Evolutionary conservation across 768 basidiomycete genomes (phyloP), one percentile per base, ranked within the genome.

Genomic region (Tricholoma furcatifolium): DNA sequence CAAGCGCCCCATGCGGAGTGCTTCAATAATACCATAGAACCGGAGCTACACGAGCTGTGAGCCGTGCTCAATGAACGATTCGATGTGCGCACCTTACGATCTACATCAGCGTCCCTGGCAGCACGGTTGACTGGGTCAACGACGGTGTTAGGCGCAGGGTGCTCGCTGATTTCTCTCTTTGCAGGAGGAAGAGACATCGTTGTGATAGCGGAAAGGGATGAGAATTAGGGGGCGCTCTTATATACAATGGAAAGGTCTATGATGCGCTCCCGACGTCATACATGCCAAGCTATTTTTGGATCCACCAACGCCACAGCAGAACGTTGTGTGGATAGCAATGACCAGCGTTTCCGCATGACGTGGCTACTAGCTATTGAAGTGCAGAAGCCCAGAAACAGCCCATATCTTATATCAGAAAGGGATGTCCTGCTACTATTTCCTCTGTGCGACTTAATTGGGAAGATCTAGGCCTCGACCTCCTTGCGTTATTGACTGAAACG

Each of bases 1-100:
- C 65, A 90, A 74, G 51, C 85, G 84, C 20, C 89, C 91, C 46
- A 84, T 75, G 43, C 89, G 80, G 64, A 97, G 83, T 0, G 93
- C 93, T 59, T 88, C 74, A 55, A 97, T 76, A 50, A 89, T 82
- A 59, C 87, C 91, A 63, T 87, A 95, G 40, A 96, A 72, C 47
- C 82, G 82, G 50, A 96, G 76, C 82, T 85, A 44, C 8, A 1
- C n/a, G 8, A 30, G 1, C 18, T 14, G 49, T 53, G 8, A 49
- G 43, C 12, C n/a, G 17, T 21, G 8, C 3, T 17, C 35, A 31
- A 42, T 38, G 10, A 14, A 42, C 5, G 30, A n/a, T 20, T 15
- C 4, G 7, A 18, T 6, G 21, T 12, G 53, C 61, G 21, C 35
- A 79, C 79, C 75, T 96, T 96, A 61, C 91, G 80, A 60, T 91